Base-by-base conservation (phyloP, 768 basidiomycete genomes). In the Amanita muscaria region DNA sequence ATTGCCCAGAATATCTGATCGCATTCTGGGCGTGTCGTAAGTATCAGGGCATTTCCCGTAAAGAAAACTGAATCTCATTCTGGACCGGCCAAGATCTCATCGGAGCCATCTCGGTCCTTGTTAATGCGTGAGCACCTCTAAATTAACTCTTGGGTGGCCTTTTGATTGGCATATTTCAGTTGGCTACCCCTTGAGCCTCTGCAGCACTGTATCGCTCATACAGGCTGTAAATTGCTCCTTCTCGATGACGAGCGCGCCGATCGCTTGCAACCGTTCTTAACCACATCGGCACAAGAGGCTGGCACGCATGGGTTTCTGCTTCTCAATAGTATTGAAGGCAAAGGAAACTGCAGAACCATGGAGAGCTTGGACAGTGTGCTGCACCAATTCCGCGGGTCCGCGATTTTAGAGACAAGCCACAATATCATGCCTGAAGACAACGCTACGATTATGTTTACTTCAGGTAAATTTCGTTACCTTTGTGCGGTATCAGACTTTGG, bases 381-480 rank as follows among this genome's bases (percentile, higher is more conserved):
- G 37, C 55, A 59, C 31, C 54, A 52, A 16, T 67, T 68, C 47
- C 47, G 51, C 12, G 63, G 61, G 46, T 48, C 53, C 18, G 44
- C 45, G 25, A 61, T 65, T 32, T 48, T 63, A 16, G 58, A 57
- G 25, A 48, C 61, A 40, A 63, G 68, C 41, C 60, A 55, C 15
- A 54, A 48, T 32, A 64, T 67, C 25, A 9, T 48, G 4, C 68
- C 68, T 9, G 72, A 79, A 48, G 77, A 79, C 50, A 62, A 70
- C 52, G 70, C 69, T 5, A 62, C 66, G 4, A 72, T 79, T 40
- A 63, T 72, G 49, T 76, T 77, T 56, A 79, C 77, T 7, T 73
- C 71, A 23, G 76, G 77, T 59, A 55, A 47, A n/a, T 24, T 33
- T 24, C 32, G 23, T 42, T 21, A 58, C 51, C 46, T 39, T 27